Base-by-base conservation (phyloP, 2,329 filamentous ascomycete genomes). In the Beauveria pseudobassiana region DNA sequence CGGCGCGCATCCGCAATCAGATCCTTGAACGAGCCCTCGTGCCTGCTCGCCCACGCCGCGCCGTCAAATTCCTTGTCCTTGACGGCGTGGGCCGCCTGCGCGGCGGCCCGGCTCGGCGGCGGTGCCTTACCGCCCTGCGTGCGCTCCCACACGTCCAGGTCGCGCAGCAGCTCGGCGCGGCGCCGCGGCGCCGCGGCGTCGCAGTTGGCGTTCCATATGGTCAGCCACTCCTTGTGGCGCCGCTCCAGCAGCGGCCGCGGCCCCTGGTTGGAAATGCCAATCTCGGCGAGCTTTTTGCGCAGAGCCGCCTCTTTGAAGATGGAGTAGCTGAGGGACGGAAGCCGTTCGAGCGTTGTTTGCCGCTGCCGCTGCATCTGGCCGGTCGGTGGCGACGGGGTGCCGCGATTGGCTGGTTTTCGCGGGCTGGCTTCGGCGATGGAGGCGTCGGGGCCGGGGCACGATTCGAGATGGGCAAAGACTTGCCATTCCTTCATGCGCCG, bases 191-290 rank as follows among this genome's bases (percentile, higher is more conserved):
- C 78, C 42, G 83, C 83, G 2, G 93, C 89, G 73, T 99, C 95
- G 75, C 92, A 96, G 71, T 99, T 99, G 12, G 96, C 90, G 73
- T 99, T 99, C 89, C 91, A 97, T 20, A 99, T 77, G 43, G 95
- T 97, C 57, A 95, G 82, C 93, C 93, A 99, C 74, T 99, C 95
- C 26, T 85, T 90, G 69, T 98, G 93, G 20, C 96, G 84, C 66
- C 82, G 84, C 71, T 93, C 88, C 59, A 98, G 78, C 1, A 93
- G 79, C 51, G 81, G 77, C 51, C 88, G 88, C 0, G 81, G 74
- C 1, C 95, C 95, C 63, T 77, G 80, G 10, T 80, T 82, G 0
- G 91, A 87, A 62, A 98, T 87, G 1, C 93, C 91, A 1, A 95
- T 79, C 3, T 96, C 91, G 20, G 79, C 73, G 48, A 99, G 77